These are phyloP conservation scores for Tolypocladium tropicale DNA, from an alignment of 2,329 filamentous ascomycete species.

Conservation along the genomic window DNA sequence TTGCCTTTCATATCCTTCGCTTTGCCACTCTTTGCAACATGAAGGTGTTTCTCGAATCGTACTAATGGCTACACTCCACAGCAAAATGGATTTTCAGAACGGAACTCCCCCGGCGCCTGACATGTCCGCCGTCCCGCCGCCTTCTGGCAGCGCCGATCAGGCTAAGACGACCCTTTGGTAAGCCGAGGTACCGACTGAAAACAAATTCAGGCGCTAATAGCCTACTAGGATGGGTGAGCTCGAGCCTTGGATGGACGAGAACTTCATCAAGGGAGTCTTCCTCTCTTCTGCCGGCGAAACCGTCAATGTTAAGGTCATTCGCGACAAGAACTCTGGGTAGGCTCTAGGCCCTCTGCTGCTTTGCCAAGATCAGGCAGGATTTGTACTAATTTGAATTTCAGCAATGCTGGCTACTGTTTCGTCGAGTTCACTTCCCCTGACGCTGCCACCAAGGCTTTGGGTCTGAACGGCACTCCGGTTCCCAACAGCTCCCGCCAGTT, in stretches of 20 bases:
- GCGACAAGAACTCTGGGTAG: slow-evolving; percentile 96
- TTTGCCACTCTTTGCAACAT: no score
- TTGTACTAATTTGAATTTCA: slow-evolving; percentile 22
- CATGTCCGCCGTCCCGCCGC: slow-evolving; percentile 23
- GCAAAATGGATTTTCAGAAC: slow-evolving; percentile 26
- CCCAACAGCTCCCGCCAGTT: slow-evolving; percentile 92
- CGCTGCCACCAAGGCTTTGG: slow-evolving; percentile 83
- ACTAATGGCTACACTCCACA: slow-evolving; percentile 5
- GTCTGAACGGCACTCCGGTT: slow-evolving; percentile 77
- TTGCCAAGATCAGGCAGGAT: background rate
- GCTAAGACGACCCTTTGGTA: slow-evolving; percentile 51
- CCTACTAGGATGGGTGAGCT: slow-evolving; percentile 88
- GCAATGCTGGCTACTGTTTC: slow-evolving; percentile 97
- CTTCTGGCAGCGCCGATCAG: slow-evolving; percentile 29
- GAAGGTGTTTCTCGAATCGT: background rate
- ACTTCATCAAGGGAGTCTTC: slow-evolving; percentile 93
- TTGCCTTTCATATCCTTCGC: background rate
- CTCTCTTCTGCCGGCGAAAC: slow-evolving; percentile 79
- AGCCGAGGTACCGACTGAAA: slow-evolving; percentile 5
- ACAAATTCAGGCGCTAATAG: slow-evolving; percentile 5
- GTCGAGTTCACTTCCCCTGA: slow-evolving; percentile 81
- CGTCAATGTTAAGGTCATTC: slow-evolving; percentile 99
- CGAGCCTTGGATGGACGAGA: slow-evolving; percentile 98
- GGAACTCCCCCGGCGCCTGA: slow-evolving; percentile 28
- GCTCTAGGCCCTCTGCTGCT: slow-evolving; percentile 9